phyloP scores from a whole-genome alignment of 768 basidiomycete genomes.

The Pluteus cervinus region DNA sequence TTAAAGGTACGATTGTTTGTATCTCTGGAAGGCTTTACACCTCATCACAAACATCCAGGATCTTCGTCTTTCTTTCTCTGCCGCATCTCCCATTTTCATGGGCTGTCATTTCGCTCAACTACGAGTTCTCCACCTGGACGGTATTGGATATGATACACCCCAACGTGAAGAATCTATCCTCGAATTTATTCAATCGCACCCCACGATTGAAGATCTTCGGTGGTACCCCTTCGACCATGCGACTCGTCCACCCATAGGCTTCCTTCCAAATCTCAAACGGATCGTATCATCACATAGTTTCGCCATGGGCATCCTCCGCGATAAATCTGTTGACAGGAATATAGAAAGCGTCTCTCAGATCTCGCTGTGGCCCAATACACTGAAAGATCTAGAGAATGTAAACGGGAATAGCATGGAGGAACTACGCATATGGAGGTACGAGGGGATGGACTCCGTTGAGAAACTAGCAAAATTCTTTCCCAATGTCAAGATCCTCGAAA shows the following conservation, averaged over 20 bases:
- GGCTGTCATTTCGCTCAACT: slow-evolving; percentile 12
- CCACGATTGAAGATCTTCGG: slow-evolving; percentile 16
- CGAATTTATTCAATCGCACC: slow-evolving; percentile 16
- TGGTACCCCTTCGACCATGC: slow-evolving; percentile 18
- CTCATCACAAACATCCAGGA: too few species aligned
- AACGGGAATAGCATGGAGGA: slow-evolving; percentile 14
- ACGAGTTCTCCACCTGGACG: slow-evolving; percentile 12
- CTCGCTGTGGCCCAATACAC: slow-evolving; percentile 12
- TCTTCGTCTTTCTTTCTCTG: too few species aligned
- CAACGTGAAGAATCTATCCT: slow-evolving; percentile 9
- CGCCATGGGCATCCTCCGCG: slow-evolving; percentile 13
- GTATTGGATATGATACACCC: slow-evolving; percentile 4
- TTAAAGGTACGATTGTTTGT: too few species aligned
- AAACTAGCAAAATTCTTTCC: slow-evolving; percentile 14
- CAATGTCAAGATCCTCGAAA: slow-evolving; percentile 13
- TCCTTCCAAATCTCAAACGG: slow-evolving; percentile 14
- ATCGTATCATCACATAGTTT: slow-evolving; percentile 12
- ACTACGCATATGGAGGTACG: slow-evolving; percentile 16
- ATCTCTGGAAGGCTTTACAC: too few species aligned
- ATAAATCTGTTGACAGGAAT: slow-evolving; percentile 9
- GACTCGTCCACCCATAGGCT: slow-evolving; percentile 8
- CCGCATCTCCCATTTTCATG: too few species aligned
- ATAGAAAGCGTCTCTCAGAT: slow-evolving; percentile 15
- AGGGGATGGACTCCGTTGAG: slow-evolving; percentile 13
- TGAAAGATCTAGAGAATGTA: slow-evolving; percentile 13